Evolutionary conservation across 768 basidiomycete species (phyloP).

Genomic region (Rhizopogon roseolus): DNA sequence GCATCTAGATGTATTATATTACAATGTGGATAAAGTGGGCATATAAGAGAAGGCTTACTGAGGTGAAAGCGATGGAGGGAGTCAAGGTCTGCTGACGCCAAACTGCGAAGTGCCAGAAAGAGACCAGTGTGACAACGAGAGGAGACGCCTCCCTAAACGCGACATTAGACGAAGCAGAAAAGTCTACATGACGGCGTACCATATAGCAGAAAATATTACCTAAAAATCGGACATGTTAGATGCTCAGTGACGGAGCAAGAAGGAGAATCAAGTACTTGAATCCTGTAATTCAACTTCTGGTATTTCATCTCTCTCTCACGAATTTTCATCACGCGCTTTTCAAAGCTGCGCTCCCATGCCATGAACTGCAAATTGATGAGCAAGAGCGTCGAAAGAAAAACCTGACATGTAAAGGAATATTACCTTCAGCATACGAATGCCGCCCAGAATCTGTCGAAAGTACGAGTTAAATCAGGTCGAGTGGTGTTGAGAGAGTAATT

Average conservation of each 20-base stretch:
- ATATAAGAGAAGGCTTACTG: slow-evolving; percentile 32
- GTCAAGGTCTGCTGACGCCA: slow-evolving; percentile 64
- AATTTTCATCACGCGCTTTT: slow-evolving; percentile 64
- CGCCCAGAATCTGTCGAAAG: slow-evolving; percentile 59
- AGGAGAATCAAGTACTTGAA: slow-evolving; percentile 50
- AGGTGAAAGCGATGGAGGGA: slow-evolving; percentile 82
- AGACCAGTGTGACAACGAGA: slow-evolving; percentile 54
- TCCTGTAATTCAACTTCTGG: slow-evolving; percentile 81
- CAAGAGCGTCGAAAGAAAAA: not conserved
- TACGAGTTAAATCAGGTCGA: not conserved
- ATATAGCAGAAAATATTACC: slow-evolving; percentile 11
- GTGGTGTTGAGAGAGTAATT: slow-evolving; percentile 3
- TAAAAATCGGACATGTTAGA: slow-evolving; percentile 9
- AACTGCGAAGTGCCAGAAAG: slow-evolving; percentile 72
- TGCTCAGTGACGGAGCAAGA: not conserved
- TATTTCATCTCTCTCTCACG: slow-evolving; percentile 79
- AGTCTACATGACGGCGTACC: not conserved
- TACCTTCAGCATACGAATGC: slow-evolving; percentile 85
- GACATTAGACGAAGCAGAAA: not conserved
- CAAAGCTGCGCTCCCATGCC: slow-evolving; percentile 93
- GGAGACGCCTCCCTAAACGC: slow-evolving; percentile 39
- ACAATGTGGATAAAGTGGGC: not conserved
- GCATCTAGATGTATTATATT: slow-evolving; percentile 26
- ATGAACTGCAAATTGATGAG: slow-evolving; percentile 56
- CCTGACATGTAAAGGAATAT: not conserved